phyloP scores from a whole-genome alignment of 495 filamentous ascomycete genomes.

The Tuber borchii region DNA sequence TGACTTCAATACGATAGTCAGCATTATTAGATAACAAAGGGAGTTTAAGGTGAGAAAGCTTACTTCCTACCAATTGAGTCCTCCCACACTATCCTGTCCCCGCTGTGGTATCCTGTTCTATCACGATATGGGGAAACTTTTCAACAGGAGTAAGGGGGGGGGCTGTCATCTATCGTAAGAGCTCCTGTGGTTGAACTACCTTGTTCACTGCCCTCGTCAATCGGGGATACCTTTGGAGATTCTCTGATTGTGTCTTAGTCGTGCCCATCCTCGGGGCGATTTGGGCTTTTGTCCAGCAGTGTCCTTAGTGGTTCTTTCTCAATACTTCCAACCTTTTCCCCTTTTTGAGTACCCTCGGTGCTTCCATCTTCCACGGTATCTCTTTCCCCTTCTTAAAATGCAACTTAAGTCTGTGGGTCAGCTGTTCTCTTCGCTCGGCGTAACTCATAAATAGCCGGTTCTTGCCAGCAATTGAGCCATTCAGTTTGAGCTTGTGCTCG shows the following conservation, averaged over 20 bases:
- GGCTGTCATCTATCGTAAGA: neutral
- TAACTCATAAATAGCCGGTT: conserved; percentile 41
- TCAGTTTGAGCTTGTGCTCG: too few species aligned
- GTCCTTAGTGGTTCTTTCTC: too few species aligned
- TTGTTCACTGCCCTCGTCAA: neutral
- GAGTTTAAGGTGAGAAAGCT: too few species aligned
- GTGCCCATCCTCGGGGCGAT: neutral
- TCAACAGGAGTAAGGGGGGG: neutral
- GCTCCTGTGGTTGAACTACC: neutral
- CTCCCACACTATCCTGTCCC: conserved; percentile 27
- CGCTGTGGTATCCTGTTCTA: conserved; percentile 23
- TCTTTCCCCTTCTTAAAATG: too few species aligned
- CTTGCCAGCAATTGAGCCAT: too few species aligned
- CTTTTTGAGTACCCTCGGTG: too few species aligned
- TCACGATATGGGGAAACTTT: neutral
- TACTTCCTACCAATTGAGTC: too few species aligned
- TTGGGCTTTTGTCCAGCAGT: neutral
- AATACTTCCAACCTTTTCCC: too few species aligned
- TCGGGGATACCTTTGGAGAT: neutral
- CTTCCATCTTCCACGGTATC: too few species aligned
- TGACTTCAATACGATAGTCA: conserved; percentile 21
- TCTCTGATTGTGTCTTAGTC: neutral
- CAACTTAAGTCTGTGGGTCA: too few species aligned
- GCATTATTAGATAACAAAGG: neutral
- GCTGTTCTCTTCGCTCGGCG: conserved; percentile 41